These are phyloP conservation scores for Boletellus sp. DNA, from an alignment of 768 basidiomycete genomes.

Conservation along the genomic window DNA sequence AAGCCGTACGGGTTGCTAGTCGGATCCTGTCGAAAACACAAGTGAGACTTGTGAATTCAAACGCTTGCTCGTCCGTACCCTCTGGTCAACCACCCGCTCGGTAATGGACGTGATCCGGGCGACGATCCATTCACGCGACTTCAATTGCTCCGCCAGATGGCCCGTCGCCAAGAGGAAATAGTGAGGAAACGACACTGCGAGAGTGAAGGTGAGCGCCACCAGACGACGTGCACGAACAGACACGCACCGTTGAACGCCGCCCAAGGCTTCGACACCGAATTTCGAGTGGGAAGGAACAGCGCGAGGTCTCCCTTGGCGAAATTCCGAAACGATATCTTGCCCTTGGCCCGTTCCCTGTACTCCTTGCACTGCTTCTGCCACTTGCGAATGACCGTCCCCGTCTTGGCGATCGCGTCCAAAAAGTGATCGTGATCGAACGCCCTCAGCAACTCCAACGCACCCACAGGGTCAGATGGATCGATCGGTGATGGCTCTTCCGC, in stretches of 20 bases:
- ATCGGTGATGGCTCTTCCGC: constrained; percentile 66
- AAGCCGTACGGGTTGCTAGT: constrained; percentile 86
- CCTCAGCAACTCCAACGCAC: constrained; percentile 65
- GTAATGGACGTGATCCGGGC: constrained; percentile 86
- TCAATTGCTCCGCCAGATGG: constrained; percentile 83
- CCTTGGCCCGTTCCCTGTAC: constrained; percentile 91
- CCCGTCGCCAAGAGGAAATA: constrained; percentile 92
- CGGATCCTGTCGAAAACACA: constrained; percentile 52
- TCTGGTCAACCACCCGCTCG: constrained; percentile 78
- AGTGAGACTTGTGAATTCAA: background rate
- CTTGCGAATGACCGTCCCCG: constrained; percentile 84
- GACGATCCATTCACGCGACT: constrained; percentile 92
- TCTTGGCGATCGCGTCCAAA: constrained; percentile 75
- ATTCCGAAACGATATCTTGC: constrained; percentile 95
- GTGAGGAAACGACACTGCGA: constrained; percentile 89
- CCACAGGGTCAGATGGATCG: constrained; percentile 70
- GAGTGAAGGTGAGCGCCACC: background rate
- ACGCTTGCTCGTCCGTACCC: constrained; percentile 39
- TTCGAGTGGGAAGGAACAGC: constrained; percentile 91
- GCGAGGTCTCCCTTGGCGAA: constrained; percentile 95
- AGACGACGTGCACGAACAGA: background rate
- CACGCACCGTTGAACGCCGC: constrained; percentile 93
- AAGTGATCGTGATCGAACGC: constrained; percentile 84
- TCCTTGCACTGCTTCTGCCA: constrained; percentile 98
- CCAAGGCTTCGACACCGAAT: constrained; percentile 92